These are phyloP conservation scores for Lodderomyces orthopsilosis DNA, from an alignment of 1,139 yeast species.

Conservation along the genomic window DNA sequence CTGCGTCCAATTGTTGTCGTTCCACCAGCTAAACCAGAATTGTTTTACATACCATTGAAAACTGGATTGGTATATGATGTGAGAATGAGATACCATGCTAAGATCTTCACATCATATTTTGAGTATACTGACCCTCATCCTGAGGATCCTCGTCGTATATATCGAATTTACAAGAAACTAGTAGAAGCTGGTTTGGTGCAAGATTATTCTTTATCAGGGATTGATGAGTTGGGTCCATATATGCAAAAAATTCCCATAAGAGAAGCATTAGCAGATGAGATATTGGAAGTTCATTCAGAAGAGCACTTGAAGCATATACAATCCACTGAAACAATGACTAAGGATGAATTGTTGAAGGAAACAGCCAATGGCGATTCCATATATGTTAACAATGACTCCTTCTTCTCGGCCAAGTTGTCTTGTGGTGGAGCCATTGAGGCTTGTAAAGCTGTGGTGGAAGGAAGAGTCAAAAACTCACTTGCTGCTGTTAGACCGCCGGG, in stretches of 20 bases:
- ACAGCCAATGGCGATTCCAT: slow-evolving; percentile 95
- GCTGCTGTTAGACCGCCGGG: slow-evolving; percentile 99
- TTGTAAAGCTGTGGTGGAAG: slow-evolving; percentile 92
- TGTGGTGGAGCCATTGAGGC: slow-evolving; percentile 98
- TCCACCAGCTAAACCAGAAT: slow-evolving; percentile 53
- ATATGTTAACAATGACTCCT: slow-evolving; percentile 89
- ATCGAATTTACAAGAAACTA: slow-evolving; percentile 84
- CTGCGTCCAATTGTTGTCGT: slow-evolving; percentile 41
- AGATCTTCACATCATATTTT: slow-evolving; percentile 84
- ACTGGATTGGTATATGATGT: slow-evolving; percentile 97
- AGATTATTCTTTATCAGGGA: slow-evolving; percentile 78
- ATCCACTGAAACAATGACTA: slow-evolving; percentile 73
- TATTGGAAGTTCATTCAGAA: slow-evolving; percentile 78
- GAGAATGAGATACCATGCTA: slow-evolving; percentile 95
- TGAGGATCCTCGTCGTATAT: slow-evolving; percentile 95
- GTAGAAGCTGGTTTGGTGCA: slow-evolving; percentile 91
- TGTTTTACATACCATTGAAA: slow-evolving; percentile 68
- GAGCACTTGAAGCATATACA: slow-evolving; percentile 76
- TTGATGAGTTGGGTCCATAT: slow-evolving; percentile 78
- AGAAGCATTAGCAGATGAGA: slow-evolving; percentile 85
- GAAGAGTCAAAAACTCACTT: slow-evolving; percentile 82
- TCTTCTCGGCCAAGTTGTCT: slow-evolving; percentile 80
- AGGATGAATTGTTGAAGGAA: slow-evolving; percentile 74
- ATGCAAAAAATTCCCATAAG: slow-evolving; percentile 89
- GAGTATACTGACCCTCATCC: slow-evolving; percentile 99